Base-by-base conservation (phyloP, 2,329 filamentous ascomycete species). In the Aspergillus brunneoviolaceus region DNA sequence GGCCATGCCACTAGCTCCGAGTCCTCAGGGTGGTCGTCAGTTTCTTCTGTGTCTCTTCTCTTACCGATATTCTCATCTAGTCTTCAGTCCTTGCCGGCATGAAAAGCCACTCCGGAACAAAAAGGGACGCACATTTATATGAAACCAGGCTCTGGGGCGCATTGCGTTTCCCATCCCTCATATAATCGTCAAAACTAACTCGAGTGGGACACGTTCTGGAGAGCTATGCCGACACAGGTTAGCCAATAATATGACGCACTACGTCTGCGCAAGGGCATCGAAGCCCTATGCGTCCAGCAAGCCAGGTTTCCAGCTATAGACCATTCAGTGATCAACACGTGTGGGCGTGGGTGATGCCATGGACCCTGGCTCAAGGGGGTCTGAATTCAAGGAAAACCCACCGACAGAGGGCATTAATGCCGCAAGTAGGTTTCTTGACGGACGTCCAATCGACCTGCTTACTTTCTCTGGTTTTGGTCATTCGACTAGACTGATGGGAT, bases 101-200 rank as follows among this genome's bases (percentile, higher is more conserved):
- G 53, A 60, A 29, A 51, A 57, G 16, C 48, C 49, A 19, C 58
- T 52, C 57, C 48, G 49, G 39, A 55, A 53, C 19, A 27, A 49
- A 25, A 31, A 51, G 49, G 45, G 35, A 33, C 49, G 23, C 29
- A 53, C 60, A 64, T 65, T 23, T 61, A 65, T 29, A 51, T 60
- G 63, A 64, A 64, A 65, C 63, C n/a, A 7, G 53, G 12, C 11
- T 33, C n/a, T 16, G 53, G 42, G 45, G 42, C 27, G 16, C 31
- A 31, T 47, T 47, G 39, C 16, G 39, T 45, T 19, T 45, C 5
- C 5, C 16, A 19, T 45, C 39, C 6, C 2, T 9, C 16, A 7
- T 45, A 2, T 45, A 9, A 9, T n/a, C 16, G 6, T 16, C n/a
- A 11, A 45, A 2, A 45, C 5, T 45, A 19, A n/a, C 39, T 45